Percentiles rank a stretch among this genome's conserved stretches.
Conservation (phyloP, 225 moss, liverwort and hornwort species). For the Polytrichum commune region DNA sequence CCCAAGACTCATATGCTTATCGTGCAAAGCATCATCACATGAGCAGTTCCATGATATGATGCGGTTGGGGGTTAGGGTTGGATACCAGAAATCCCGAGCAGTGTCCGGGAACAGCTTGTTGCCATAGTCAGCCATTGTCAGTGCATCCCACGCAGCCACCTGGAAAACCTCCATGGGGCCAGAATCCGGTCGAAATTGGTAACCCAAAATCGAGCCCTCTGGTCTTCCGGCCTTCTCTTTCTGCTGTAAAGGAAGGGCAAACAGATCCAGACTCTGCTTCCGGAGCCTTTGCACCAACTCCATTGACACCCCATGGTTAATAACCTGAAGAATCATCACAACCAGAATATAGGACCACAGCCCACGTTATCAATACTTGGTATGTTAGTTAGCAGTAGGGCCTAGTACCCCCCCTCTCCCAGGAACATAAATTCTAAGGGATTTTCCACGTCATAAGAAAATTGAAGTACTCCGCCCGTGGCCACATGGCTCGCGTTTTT, state of each 20-base stretch:
- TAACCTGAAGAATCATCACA: slow-evolving; percentile 17
- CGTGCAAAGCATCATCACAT: too few relatives aligned
- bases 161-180: slow-evolving; percentile 46
- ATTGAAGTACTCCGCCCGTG: not conserved
- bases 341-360: not conserved
- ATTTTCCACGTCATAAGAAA: not conserved
- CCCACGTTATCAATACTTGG: not conserved
- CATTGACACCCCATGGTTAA: slow-evolving; percentile 46
- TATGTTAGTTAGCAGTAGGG: not conserved
- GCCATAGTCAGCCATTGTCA: slow-evolving; percentile 10
- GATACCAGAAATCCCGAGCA: slow-evolving; percentile 24
- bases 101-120: slow-evolving; percentile 25
- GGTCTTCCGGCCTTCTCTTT: slow-evolving; percentile 22
- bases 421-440: not conserved
- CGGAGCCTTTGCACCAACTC: slow-evolving; percentile 31
- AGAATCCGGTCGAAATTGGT: slow-evolving; percentile 31
- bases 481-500: not conserved
- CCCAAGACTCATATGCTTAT: too few relatives aligned
- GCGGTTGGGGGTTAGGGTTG: too few relatives aligned
- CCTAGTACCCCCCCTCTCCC: not conserved
- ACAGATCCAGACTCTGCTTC: slow-evolving; percentile 28
- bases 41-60: too few relatives aligned
- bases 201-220: slow-evolving; percentile 14
- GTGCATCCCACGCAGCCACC: slow-evolving; percentile 14
- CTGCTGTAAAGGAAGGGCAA: slow-evolving; percentile 29